Conservation (phyloP, 176 grass and related monocot species). For the Zea mays region Zm-B73-REFERENCE-NAM-5.0 NC_050101.1:9430501-9431000, state of each 20-base stretch:
- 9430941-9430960: too few species aligned
- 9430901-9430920: slow-evolving; percentile 34
- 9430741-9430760: slow-evolving; percentile 8
- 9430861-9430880: neutral
- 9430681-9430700: neutral
- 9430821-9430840: slow-evolving; percentile 12
- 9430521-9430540: neutral
- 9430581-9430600: too few species aligned
- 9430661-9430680: neutral
- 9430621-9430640: too few species aligned
- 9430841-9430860: slow-evolving; percentile 34
- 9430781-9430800: slow-evolving; percentile 28
- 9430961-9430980: too few species aligned
- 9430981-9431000: slow-evolving; percentile 27
- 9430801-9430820: slow-evolving; percentile 6
- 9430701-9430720: neutral
- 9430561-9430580: too few species aligned
- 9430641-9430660: too few species aligned
- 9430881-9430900: slow-evolving; percentile 18
- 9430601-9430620: too few species aligned
- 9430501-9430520: too few species aligned
- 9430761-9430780: slow-evolving; percentile 28
- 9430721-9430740: neutral
- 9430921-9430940: neutral
- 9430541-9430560: too few species aligned